Base-by-base conservation (phyloP, 352 stramenopile species). In the Hyphochytrium catenoides region DNA sequence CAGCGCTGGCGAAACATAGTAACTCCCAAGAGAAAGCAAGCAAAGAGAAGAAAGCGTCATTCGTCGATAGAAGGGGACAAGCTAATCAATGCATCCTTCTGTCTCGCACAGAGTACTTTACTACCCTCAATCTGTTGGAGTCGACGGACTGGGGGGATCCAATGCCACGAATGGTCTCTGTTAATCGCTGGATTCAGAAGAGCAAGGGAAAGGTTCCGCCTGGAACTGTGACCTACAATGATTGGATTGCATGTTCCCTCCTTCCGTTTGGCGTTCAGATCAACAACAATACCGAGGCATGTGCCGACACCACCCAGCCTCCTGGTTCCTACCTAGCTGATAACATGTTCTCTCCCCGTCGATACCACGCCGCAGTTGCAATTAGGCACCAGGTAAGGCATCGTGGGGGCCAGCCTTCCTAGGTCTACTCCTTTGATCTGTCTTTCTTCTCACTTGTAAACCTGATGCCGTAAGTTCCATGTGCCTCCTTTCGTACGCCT, bases 281-380 rank as follows among this genome's bases (percentile, higher is more conserved):
- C 12, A 42, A 59, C 2, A 42, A 45, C 1, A 55, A 57, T n/a
- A 51, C 60, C 6, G 46, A 32, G 0, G 58, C 56, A 5, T 77
- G 64, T 19, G 51, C 65, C 18, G 64, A 77, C 34, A 55, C 62
- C 8, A 66, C 57, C 1, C 45, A 53, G 32, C 52, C 64, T 0
- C 64, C 64, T 1, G 64, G 64, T 2, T 49, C 59, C 19, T 77
- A 77, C 32, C 26, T 77, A 12, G 57, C 64, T 2, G 62, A 77
- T 35, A 73, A 67, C 28, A 77, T 77, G 64, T 77, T 72, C 23
- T 74, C 59, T 20, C 62, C 64, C 19, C 48, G 64, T 0, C 57
- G 64, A 9, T 73, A 77, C 26, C 74, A 75, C 33, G 62, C 62
- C 2, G 52, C 61, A 4, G 33, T 63, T 0, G 49, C 56, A 11